Evolutionary conservation across 2,329 filamentous ascomycete species (phyloP).

Genomic region (Lasiodiplodia citricola): DNA sequence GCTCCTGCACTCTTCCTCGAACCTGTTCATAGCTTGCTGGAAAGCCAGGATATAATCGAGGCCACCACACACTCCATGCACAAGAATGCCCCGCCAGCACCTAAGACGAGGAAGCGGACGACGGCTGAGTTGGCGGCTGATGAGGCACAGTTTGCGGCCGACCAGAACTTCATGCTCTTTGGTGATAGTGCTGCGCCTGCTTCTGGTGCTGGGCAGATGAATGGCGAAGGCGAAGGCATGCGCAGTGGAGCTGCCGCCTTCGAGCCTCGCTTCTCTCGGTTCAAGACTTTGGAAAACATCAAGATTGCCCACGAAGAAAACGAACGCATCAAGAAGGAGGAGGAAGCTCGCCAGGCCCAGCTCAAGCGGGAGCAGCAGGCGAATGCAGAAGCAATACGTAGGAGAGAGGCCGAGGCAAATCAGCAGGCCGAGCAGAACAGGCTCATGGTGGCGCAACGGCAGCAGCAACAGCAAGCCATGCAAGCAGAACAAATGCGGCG

Average conservation of each 20-base stretch:
- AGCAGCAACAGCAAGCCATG: conserved; percentile 30
- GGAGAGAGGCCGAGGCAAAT: conserved; percentile 28
- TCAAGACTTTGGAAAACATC: conserved; percentile 89
- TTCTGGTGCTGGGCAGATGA: conserved; percentile 60
- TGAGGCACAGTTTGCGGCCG: conserved; percentile 85
- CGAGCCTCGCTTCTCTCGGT: conserved; percentile 85
- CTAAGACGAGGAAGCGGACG: conserved; percentile 90
- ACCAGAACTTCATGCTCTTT: conserved; percentile 90
- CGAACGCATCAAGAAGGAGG: conserved; percentile 56
- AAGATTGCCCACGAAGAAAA: conserved; percentile 77
- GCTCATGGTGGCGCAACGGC: conserved; percentile 25
- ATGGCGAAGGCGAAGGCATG: conserved; percentile 68
- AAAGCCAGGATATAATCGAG: conserved; percentile 74
- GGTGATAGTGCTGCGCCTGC: conserved; percentile 81
- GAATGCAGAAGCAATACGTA: conserved; percentile 26
- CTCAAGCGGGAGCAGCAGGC: conserved; percentile 35
- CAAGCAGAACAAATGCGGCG: conserved; percentile 24
- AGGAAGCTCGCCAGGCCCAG: conserved; percentile 59
- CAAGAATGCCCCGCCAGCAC: conserved; percentile 74
- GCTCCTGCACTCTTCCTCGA: conserved; percentile 78
- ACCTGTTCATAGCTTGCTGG: conserved; percentile 70
- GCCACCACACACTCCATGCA: conserved; percentile 78
- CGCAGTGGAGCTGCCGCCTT: conserved; percentile 73
- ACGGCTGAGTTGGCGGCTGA: conserved; percentile 94
- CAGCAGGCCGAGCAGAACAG: conserved; percentile 33